phyloP scores from a whole-genome alignment of 441 rosid genomes.

The Manihot esculenta region DNA sequence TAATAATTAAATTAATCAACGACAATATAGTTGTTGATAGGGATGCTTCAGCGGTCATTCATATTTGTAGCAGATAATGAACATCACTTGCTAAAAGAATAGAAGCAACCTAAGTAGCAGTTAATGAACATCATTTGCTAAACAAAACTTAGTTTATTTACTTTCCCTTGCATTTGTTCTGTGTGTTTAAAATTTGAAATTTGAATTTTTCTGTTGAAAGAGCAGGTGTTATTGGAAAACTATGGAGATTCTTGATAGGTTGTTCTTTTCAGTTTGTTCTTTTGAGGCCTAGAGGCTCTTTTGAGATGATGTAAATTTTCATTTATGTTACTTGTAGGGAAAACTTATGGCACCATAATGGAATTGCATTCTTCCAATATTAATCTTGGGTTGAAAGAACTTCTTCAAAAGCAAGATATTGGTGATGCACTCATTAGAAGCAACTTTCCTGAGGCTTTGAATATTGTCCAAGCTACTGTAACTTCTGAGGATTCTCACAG shows the following conservation, averaged over 20 bases:
- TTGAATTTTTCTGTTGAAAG: neutral
- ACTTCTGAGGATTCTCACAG: slow-evolving; percentile 41
- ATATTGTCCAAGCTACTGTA: slow-evolving; percentile 54
- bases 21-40: neutral
- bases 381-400: slow-evolving; percentile 62
- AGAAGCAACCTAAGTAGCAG: too few relatives aligned
- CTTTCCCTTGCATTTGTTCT: neutral
- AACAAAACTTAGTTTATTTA: neutral
- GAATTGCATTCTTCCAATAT: slow-evolving; percentile 25
- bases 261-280: neutral
- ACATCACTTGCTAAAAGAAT: neutral
- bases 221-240: neutral
- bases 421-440: slow-evolving; percentile 34
- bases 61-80: neutral
- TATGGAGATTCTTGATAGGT: neutral
- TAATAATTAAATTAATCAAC: neutral
- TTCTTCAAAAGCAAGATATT: slow-evolving; percentile 41
- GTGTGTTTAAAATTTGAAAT: neutral
- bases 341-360: slow-evolving; percentile 13
- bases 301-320: slow-evolving; percentile 9
- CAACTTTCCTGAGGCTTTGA: slow-evolving; percentile 50
- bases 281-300: slow-evolving; percentile 1
- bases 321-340: slow-evolving; percentile 33
- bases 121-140: slow-evolving; percentile 1
- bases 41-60: neutral